Percentiles rank a stretch among this genome's conserved stretches.
Evolutionary conservation across 1,284 basidiomycete genomes (phyloP).

Genomic region (Lignosus rhinocerotis): DNA sequence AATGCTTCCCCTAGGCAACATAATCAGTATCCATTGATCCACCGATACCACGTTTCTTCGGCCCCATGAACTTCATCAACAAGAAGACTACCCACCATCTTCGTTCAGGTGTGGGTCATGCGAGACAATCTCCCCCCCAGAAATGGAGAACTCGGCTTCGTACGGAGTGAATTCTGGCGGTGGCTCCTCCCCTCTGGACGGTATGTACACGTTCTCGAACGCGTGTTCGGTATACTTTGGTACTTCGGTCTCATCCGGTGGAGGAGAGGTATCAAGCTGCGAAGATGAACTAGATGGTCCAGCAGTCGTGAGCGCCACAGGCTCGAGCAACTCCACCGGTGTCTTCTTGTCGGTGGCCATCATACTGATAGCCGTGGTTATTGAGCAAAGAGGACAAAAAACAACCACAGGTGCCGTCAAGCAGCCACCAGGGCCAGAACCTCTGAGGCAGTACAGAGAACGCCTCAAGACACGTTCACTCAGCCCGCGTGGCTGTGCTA

Average conservation of each 20-base stretch:
- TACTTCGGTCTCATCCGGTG: conserved; percentile 5
- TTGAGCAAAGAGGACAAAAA: background rate
- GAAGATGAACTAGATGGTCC: conserved; percentile 8
- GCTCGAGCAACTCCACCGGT: background rate
- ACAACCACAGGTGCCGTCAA: too few relatives aligned
- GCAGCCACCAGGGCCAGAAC: too few relatives aligned
- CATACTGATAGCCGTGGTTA: background rate
- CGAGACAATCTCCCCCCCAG: conserved; percentile 57
- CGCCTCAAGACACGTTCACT: too few relatives aligned
- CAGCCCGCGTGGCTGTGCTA: too few relatives aligned
- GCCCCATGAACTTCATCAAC: background rate
- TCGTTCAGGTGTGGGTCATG: conserved; percentile 73
- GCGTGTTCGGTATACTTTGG: conserved; percentile 23
- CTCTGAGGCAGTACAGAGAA: too few relatives aligned
- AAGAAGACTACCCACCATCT: conserved; percentile 49
- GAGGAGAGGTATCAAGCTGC: background rate
- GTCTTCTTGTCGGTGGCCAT: conserved; percentile 10
- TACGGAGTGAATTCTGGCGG: conserved; percentile 67
- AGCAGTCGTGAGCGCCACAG: conserved; percentile 1
- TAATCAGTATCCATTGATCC: conserved; percentile 30
- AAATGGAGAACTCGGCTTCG: conserved; percentile 57
- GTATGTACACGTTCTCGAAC: conserved; percentile 27
- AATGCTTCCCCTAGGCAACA: conserved; percentile 59
- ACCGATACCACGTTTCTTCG: background rate
- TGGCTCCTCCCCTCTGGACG: conserved; percentile 40